These are phyloP conservation scores for Paratinospora sagittata DNA, from an alignment of 164 flowering plant species.

Conservation along the genomic window DNA sequence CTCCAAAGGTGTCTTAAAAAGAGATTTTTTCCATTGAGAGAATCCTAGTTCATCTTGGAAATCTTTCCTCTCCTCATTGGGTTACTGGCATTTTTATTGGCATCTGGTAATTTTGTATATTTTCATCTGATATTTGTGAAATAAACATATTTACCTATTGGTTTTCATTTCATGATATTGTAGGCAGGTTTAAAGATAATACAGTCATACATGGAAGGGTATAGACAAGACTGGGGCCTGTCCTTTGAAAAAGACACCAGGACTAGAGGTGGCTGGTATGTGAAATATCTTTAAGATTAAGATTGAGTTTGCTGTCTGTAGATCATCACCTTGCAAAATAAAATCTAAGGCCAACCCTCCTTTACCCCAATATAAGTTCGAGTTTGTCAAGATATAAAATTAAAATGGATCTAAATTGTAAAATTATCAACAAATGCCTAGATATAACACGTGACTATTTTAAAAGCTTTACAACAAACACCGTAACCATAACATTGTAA, in stretches of 20 bases:
- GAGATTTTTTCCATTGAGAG: background rate
- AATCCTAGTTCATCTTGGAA: background rate
- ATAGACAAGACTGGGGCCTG: slow-evolving; percentile 92
- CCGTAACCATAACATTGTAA: too few species aligned
- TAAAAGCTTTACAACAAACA: too few species aligned
- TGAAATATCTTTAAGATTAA: background rate
- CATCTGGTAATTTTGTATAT: too few species aligned
- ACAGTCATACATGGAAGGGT: slow-evolving; percentile 85
- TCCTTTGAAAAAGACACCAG: slow-evolving; percentile 75
- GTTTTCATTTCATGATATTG: slow-evolving; percentile 5
- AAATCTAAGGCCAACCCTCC: background rate
- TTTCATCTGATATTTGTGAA: background rate
- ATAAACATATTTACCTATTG: background rate
- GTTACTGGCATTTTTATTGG: too few species aligned
- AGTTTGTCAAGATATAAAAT: background rate
- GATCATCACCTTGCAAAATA: background rate
- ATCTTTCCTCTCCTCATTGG: background rate
- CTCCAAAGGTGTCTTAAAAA: slow-evolving; percentile 54
- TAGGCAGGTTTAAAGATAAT: slow-evolving; percentile 91
- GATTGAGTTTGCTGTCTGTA: background rate
- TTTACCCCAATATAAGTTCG: background rate
- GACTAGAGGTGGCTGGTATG: slow-evolving; percentile 86
- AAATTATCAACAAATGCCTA: too few species aligned
- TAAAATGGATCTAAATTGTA: too few species aligned
- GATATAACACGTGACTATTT: too few species aligned